Conservation (phyloP, 2,329 filamentous ascomycete genomes). For the Hypoxylon rubiginosum region DNA sequence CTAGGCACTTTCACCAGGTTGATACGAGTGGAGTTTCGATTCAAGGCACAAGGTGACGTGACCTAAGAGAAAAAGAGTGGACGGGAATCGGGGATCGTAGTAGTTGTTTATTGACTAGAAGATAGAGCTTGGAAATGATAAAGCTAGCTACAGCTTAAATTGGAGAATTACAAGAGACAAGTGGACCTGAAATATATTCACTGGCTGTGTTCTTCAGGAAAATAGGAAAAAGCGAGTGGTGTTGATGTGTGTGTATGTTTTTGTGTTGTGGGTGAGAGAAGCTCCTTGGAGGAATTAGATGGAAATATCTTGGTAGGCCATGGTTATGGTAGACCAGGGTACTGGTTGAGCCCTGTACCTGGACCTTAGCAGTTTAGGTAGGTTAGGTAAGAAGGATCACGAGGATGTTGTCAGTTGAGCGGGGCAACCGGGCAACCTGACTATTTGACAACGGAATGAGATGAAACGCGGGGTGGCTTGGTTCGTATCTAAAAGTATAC, state of each 20-base stretch:
- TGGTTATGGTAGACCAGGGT: not conserved
- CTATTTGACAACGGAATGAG: conserved; percentile 25
- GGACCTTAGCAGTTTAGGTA: too few relatives aligned
- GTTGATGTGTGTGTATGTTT: not conserved
- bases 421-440: too few relatives aligned
- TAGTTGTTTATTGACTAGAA: conserved; percentile 13
- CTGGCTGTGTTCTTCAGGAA: not conserved
- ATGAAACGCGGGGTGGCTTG: conserved; percentile 39
- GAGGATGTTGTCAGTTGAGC: conserved; percentile 37
- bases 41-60: not conserved
- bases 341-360: conserved; percentile 21
- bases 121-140: conserved; percentile 6
- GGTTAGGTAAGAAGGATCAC: conserved; percentile 40
- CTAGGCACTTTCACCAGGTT: not conserved
- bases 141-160: conserved; percentile 1
- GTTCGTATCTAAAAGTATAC: not conserved
- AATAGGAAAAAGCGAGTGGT: conserved; percentile 15
- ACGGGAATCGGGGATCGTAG: not conserved
- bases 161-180: conserved; percentile 1
- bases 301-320: not conserved
- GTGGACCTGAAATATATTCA: not conserved
- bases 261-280: conserved; percentile 9
- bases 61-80: conserved; percentile 13
- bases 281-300: conserved; percentile 6
- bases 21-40: conserved; percentile 9